Evolutionary conservation across 106 monocot species (phyloP), one percentile per base, ranked within the genome.

Genomic region (Triglochin maritima): DNA sequence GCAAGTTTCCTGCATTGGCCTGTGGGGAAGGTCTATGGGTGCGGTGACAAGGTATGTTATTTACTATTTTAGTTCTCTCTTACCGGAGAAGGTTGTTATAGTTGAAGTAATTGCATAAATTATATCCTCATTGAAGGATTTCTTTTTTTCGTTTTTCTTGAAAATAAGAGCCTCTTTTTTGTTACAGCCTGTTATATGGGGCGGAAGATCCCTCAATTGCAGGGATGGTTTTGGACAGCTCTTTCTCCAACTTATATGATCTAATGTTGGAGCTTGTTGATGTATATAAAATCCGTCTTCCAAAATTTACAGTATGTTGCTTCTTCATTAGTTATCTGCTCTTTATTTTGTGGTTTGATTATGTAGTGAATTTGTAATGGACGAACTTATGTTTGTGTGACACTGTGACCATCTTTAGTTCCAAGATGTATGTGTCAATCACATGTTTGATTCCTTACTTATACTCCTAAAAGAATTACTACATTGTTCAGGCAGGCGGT

Each of bases 21-120:
- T 95, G 49, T 95, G 95, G 95, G 95, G 95, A n/a, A 74, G 95
- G 68, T 95, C 95, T 7, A 95, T 95, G 96, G 96, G 96, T 74
- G 91, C 96, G 59, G 96, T 96, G 48, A 96, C 96, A 56, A 91
- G 96, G 96, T 88, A 86, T 8, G 52, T 68, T n/a, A 48, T n/a
- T 3, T 49, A 53, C 41, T 41, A 44, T 17, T 61, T 52, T 55
- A 29, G 3, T 4, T 61, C 7, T 9, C 14, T 57, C 10, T 29
- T 29, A 29, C 29, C 1, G 29, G 29, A 29, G 29, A 29, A 29
- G 29, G 29, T 29, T 29, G 29, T 29, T 29, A 29, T 1, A 29
- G 29, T 29, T 29, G 29, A 29, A 29, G 29, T 29, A 29, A 29
- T 29, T 29, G 29, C 29, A 29, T 29, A 29, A 29, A 29, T 29